A percentile compares a stretch with the other conserved stretches of the same genome.
Evolutionary conservation across 2,329 filamentous ascomycete species (phyloP).

Genomic region (Cladosporium sp.): DNA sequence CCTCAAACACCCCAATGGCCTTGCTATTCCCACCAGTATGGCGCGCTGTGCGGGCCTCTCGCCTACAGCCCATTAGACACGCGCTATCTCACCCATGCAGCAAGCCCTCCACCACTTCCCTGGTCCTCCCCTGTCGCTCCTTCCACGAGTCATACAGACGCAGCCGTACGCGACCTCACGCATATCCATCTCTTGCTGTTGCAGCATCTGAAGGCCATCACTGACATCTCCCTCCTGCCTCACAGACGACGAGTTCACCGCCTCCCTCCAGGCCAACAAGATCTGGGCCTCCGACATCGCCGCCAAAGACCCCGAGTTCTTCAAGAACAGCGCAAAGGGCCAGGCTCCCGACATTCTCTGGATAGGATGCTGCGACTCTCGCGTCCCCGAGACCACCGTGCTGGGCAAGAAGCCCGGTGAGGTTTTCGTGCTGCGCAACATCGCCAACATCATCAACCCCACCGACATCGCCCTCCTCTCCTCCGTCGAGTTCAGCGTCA

Average conservation of each 20-base stretch:
- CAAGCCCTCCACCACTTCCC: constrained; percentile 4
- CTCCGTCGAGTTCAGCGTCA: constrained; percentile 79
- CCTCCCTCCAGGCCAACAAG: constrained; percentile 67
- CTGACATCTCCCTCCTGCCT: constrained; percentile 8
- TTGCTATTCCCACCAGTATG: neutral
- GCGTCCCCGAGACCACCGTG: constrained; percentile 80
- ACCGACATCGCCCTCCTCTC: constrained; percentile 73
- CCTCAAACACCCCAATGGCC: constrained; percentile 13
- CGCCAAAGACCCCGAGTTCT: constrained; percentile 68
- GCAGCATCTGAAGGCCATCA: neutral
- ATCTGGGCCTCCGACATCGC: constrained; percentile 67
- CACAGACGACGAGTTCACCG: constrained; percentile 30
- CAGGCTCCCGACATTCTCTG: constrained; percentile 71
- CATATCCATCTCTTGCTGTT: neutral
- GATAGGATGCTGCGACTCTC: constrained; percentile 85
- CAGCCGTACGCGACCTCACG: constrained; percentile 6
- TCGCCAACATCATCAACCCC: constrained; percentile 76
- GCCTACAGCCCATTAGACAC: neutral
- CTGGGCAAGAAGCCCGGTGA: constrained; percentile 77
- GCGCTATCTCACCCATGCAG: constrained; percentile 10
- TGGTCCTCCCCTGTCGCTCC: constrained; percentile 14
- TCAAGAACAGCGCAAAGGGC: constrained; percentile 65
- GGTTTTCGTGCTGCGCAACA: constrained; percentile 87
- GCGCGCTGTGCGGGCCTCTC: constrained; percentile 12
- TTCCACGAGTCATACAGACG: constrained; percentile 17